Base-by-base conservation (phyloP, 2,329 filamentous ascomycete species). In the Aspergillus quadricinctus region DNA sequence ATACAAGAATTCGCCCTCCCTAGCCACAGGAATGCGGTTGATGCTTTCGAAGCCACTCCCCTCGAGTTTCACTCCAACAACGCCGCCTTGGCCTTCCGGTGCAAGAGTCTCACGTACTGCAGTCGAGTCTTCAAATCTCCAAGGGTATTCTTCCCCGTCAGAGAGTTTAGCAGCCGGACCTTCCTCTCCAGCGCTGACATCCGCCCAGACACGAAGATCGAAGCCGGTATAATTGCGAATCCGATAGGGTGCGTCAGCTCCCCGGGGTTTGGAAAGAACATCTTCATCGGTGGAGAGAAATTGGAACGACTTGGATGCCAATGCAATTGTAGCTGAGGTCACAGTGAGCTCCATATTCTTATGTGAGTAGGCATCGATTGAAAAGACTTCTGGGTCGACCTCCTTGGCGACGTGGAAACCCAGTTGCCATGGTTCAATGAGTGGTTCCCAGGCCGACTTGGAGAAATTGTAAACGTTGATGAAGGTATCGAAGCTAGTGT, bases 391-490 rank as follows among this genome's bases (percentile, higher is more conserved):
- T 0, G 88, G 89, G 45, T 84, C 82, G 27, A 86, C 81, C 56
- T 94, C 87, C 65, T 88, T 92, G 0, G 89, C 86, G 71, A 97
- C 85, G 60, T 95, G 90, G 63, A 99, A 86, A 2, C 92, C 92
- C n/a, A 97, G 81, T 63, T 93, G 87, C 94, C 94, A 99, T 7
- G 95, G 95, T 71, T 99, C 94, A 27, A 99, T 85, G 35, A 99
- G 77, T 3, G 94, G 94, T 72, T 99, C 94, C 94, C 94, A 99
- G 3, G 92, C 91, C 0, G 94, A 99, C 72, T 99, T 99, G 14
- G 94, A 94, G 75, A 99, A 99, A 74, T 99, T 99, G 80, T 96
- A 99, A 27, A 99, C 88, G 67, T 97, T 99, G 65, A 95, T 84
- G 73, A 96, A 96, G 61, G 93, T 91, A 60, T 97, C 91, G 49